phyloP scores from a whole-genome alignment of 805 yeast species.

The Monosporozyma solicola region DNA sequence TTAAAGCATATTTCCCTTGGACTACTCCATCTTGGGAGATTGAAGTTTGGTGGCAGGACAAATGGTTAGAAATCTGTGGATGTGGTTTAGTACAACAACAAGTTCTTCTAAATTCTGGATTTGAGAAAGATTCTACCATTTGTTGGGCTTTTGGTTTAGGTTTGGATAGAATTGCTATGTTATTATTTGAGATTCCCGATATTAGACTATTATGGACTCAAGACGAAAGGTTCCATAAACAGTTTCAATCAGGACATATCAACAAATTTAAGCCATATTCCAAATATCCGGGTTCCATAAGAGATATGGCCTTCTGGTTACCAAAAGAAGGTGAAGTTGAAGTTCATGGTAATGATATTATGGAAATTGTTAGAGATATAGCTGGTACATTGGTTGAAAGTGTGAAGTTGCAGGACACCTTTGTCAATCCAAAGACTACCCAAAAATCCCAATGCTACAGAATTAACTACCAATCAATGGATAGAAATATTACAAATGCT shows the following conservation, averaged over 20 bases:
- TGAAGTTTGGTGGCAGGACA: constrained; percentile 98
- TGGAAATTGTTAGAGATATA: constrained; percentile 79
- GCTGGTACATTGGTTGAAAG: constrained; percentile 89
- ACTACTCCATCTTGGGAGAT: constrained; percentile 97
- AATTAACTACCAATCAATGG: constrained; percentile 92
- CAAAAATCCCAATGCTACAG: constrained; percentile 78
- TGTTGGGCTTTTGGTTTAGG: constrained; percentile 99
- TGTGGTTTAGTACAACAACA: constrained; percentile 83
- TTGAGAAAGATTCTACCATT: constrained; percentile 44
- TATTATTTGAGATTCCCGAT: constrained; percentile 90
- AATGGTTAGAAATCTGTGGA: constrained; percentile 96
- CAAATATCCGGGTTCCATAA: constrained; percentile 73
- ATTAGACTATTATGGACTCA: constrained; percentile 86
- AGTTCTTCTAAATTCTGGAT: constrained; percentile 66
- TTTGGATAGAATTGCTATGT: constrained; percentile 90
- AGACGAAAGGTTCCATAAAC: constrained; percentile 67
- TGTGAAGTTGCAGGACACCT: constrained; percentile 72
- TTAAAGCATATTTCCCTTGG: constrained; percentile 95
- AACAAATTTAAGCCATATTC: constrained; percentile 79
- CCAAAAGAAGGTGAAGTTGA: constrained; percentile 32
- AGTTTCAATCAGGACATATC: constrained; percentile 59
- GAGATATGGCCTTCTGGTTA: constrained; percentile 93
- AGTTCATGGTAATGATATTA: constrained; percentile 81
- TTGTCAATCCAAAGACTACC: constrained; percentile 74
- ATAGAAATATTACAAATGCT: constrained; percentile 74